Evolutionary conservation across 2,329 filamentous ascomycete species (phyloP), one percentile per base, ranked within the genome.

Genomic region (Tolypocladium ophioglossoides): DNA sequence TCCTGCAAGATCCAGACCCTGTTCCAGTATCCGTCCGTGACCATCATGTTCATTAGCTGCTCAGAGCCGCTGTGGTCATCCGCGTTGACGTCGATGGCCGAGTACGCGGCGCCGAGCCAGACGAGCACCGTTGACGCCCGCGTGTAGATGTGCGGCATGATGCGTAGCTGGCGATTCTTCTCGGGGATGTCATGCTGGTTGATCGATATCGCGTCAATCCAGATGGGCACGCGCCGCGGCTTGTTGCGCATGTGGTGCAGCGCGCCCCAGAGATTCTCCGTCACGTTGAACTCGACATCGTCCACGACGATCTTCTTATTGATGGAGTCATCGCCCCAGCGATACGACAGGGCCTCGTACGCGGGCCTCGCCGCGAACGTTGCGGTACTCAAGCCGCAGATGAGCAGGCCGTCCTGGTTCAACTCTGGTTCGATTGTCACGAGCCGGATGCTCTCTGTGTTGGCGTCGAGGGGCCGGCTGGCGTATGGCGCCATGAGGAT

Each of bases 111-210:
- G 6, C 61, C 59, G 8, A 62, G 56, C 56, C 57, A 62, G 11
- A 60, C 54, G 7, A 61, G 32, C n/a, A 61, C 60, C 12, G 51
- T 44, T 16, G 40, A 48, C 10, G 59, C 59, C 18, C 53, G 51
- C 1, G 52, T 46, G 53, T 59, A 63, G n/a, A 62, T 62, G 35
- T 57, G 54, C 44, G 55, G 55, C 61, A 61, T 63, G 32, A 62
- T 55, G 24, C 54, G 53, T 39, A 63, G 39, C 54, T 63, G 57
- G 12, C 52, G 39, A 34, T 32, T 57, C 30, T 57, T 56, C 52
- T 62, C 62, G 5, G 46, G 34, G 2, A 53, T 34, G 49, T 61
- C 54, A 1, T 34, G 38, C 55, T 63, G 62, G 46, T 62, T 58
- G 22, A 56, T 58, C 20, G 51, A 58, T 30, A 58, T 50, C 38